A percentile compares a stretch with the other conserved stretches of the same genome.
Conservation (phyloP, 192 early-diverging fungal species). For the Podila epigama region DNA sequence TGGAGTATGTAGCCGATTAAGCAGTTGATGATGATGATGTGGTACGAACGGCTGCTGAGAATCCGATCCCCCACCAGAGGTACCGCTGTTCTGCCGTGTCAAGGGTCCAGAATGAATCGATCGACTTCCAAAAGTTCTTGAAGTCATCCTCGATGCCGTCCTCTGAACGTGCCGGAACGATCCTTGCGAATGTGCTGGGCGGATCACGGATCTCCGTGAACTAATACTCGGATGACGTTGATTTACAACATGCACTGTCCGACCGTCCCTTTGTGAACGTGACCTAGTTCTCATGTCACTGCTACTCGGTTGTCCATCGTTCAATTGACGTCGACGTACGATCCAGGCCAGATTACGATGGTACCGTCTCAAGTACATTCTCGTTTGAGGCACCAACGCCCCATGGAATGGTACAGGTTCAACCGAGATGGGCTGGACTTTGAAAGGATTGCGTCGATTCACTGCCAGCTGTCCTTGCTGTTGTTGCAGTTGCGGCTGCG, state of each 20-base stretch:
- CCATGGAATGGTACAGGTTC: slow-evolving; percentile 38
- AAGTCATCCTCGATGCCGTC: slow-evolving; percentile 7
- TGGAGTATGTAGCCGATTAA: background rate
- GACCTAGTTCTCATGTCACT: background rate
- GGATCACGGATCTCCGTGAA: background rate
- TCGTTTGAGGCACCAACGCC: slow-evolving; percentile 21
- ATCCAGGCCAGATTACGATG: slow-evolving; percentile 7
- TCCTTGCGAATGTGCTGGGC: background rate
- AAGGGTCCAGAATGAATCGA: background rate
- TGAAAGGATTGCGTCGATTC: slow-evolving; percentile 14
- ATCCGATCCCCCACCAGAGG: background rate
- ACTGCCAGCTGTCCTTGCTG: background rate
- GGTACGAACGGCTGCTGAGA: too few relatives aligned
- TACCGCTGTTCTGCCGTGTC: background rate
- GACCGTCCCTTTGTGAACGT: too few relatives aligned
- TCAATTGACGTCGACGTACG: background rate
- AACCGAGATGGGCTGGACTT: slow-evolving; percentile 39
- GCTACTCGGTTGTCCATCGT: too few relatives aligned
- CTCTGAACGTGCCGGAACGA: slow-evolving; percentile 5
- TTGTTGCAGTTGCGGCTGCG: background rate
- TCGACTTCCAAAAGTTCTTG: background rate
- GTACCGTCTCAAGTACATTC: slow-evolving; percentile 17
- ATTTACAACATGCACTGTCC: too few relatives aligned
- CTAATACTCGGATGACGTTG: background rate
- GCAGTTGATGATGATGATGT: too few relatives aligned